Conservation (phyloP, 2,329 filamentous ascomycete genomes). For the Ceratocystis colombiana region DNA sequence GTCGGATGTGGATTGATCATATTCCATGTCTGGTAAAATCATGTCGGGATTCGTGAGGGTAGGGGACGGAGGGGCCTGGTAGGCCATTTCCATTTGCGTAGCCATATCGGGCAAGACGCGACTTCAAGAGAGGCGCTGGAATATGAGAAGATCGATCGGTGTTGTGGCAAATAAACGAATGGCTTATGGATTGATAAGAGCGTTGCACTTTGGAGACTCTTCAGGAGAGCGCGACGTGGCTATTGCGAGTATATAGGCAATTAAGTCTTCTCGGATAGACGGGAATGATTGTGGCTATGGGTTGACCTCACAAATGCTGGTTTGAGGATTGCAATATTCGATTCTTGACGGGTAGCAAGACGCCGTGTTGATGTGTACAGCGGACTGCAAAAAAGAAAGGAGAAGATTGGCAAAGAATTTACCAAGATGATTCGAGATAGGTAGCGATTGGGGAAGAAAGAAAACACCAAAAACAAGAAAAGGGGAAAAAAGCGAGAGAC, state of each 20-base stretch:
- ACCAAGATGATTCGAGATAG: background rate
- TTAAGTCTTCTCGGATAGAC: background rate
- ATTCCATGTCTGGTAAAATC: constrained; percentile 72
- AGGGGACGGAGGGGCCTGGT: constrained; percentile 58
- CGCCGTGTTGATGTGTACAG: background rate
- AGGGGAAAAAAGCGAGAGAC: constrained; percentile 1
- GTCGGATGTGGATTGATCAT: constrained; percentile 44
- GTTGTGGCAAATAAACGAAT: constrained; percentile 2
- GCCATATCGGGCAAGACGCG: constrained; percentile 26
- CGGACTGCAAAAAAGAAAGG: background rate
- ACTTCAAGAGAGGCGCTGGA: constrained; percentile 21
- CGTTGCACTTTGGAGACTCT: background rate
- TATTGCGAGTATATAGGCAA: background rate
- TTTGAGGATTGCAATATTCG: background rate
- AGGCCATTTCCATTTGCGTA: constrained; percentile 31
- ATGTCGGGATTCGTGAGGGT: constrained; percentile 89
- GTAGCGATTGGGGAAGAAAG: background rate
- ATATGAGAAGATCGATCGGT: background rate
- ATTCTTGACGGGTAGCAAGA: background rate
- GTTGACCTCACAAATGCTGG: background rate
- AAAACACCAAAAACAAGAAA: constrained; percentile 1
- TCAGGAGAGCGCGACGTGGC: background rate
- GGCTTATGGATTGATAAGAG: background rate
- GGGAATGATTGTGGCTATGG: background rate
- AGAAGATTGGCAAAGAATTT: background rate